phyloP scores from a whole-genome alignment of 2,329 filamentous ascomycete species.

The Botryosphaeria dothidea region DNA sequence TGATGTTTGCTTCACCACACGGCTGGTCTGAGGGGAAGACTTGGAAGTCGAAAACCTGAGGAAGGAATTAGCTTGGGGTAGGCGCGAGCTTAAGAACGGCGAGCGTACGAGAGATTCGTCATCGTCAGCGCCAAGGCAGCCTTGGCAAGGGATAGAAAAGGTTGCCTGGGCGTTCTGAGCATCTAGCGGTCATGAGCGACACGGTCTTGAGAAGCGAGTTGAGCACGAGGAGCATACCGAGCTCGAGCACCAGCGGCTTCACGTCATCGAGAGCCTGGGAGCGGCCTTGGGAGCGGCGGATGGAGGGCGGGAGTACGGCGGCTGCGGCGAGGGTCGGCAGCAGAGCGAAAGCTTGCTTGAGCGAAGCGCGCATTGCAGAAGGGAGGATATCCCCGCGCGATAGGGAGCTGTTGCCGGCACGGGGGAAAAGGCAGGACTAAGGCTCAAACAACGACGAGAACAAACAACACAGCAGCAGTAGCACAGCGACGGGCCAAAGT shows the following conservation, averaged over 20 bases:
- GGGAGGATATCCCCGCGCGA: background rate
- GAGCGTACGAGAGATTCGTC: conserved; percentile 42
- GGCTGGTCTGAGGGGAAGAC: conserved; percentile 38
- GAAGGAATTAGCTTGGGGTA: conserved; percentile 31
- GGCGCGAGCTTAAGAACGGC: conserved; percentile 32
- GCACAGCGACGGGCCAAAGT: conserved; percentile 4
- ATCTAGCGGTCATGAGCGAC: conserved; percentile 11
- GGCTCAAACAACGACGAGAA: background rate
- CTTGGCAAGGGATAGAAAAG: conserved; percentile 43
- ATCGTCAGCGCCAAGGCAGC: conserved; percentile 44
- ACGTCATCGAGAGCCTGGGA: background rate
- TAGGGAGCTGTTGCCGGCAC: background rate
- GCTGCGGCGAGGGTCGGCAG: conserved; percentile 32
- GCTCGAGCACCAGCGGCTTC: conserved; percentile 17
- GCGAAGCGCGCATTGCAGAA: conserved; percentile 15
- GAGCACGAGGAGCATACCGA: conserved; percentile 12
- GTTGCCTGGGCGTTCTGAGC: conserved; percentile 35
- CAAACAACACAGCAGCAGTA: conserved; percentile 11
- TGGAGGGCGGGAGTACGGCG: conserved; percentile 27
- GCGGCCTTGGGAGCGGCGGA: background rate
- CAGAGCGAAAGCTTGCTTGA: conserved; percentile 12
- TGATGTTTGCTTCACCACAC: conserved; percentile 44
- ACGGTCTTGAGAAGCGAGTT: conserved; percentile 19
- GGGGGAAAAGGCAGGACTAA: background rate
- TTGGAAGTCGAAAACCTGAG: conserved; percentile 44